Base-by-base conservation (phyloP, 1,284 basidiomycete genomes). In the Exobasidium cylindrosporum region DNA sequence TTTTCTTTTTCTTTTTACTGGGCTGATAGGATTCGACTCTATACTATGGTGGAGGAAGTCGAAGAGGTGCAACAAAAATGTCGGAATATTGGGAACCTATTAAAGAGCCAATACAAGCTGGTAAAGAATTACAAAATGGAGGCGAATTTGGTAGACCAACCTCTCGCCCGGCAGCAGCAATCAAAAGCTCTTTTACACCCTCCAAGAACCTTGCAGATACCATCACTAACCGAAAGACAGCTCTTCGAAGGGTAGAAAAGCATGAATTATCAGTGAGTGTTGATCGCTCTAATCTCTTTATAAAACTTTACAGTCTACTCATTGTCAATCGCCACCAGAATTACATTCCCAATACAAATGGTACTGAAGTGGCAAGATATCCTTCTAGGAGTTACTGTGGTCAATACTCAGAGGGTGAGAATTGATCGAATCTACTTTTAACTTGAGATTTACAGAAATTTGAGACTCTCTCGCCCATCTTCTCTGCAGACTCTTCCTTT, bases 351-450 rank as follows among this genome's bases (percentile, higher is more conserved):
- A 97, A 96, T 74, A 86, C 89, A 2, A 85, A 86, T 66, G 95
- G 95, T 2, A 90, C 90, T 1, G 86, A 91, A 11, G 93, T 97
- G 0, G 91, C 92, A 1, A 83, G 84, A 40, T 93, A 93, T 73
- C 84, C 85, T 2, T 83, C 87, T 13, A 91, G 92, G 62, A 88
- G 93, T 32, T 98, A 98, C 77, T 91, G 89, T 11, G 96, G 92
- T 0, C 94, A 97, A 79, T 97, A 89, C 81, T 93, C 91, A 65
- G 80, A 79, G 54, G 35, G 35, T 40, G 35, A 40, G 35, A 40
- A n/a, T 40, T 40, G 17, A 40, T 40, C 35, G n/a, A n/a, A n/a
- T n/a, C n/a, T n/a, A n/a, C n/a, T n/a, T n/a, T n/a, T n/a, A n/a
- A n/a, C n/a, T 24, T 24, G 49, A 29, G 32, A 11, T 11, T 52